Base-by-base conservation (phyloP, 1,284 basidiomycete genomes). In the Puccinia coronata region DNA sequence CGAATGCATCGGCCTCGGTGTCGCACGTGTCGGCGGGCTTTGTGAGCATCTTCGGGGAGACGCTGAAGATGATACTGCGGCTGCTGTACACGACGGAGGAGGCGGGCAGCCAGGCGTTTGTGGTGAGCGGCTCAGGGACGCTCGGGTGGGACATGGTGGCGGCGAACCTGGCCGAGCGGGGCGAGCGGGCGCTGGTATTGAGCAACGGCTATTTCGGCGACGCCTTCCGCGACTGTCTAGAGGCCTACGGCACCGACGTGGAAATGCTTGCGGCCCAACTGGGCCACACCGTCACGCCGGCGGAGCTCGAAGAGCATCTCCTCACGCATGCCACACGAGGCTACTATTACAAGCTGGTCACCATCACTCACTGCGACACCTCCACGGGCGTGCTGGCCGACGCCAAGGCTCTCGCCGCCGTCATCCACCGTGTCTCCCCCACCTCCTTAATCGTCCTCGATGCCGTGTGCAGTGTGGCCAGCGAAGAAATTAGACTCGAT, bases 391-490 rank as follows among this genome's bases (percentile, higher is more conserved):
- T 99, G 16, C 90, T 99, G 63, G 94, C 94, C 39, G 90, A 96
- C 84, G 92, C 92, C 69, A 91, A 93, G 85, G 90, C 89, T 53
- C 90, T 98, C 83, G 91, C 91, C 31, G 90, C 91, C 83, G 89
- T 91, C 5, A 92, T 96, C 79, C 90, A 89, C 84, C 88, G 89
- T 67, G 89, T 93, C 83, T 95, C 93, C 2, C 96, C 97, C 4
- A 90, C 94, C 47, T 93, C 95, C 0, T 89, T 99, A 82, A 88
- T 98, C 77, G 89, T 94, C 28, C 88, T 96, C 81, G 96, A 99
- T 86, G 94, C 91, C 59, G 97, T 99, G 41, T 99, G 97, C 88
- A 92, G 95, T 9, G 95, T 98, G 18, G 96, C 93, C 0, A 95
- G 92, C 84, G 96, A 99, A 87, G 95, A 98, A 87, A 96, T 99